Evolutionary conservation across 2,329 filamentous ascomycete species (phyloP).

Genomic region (Colletotrichum orbiculare): DNA sequence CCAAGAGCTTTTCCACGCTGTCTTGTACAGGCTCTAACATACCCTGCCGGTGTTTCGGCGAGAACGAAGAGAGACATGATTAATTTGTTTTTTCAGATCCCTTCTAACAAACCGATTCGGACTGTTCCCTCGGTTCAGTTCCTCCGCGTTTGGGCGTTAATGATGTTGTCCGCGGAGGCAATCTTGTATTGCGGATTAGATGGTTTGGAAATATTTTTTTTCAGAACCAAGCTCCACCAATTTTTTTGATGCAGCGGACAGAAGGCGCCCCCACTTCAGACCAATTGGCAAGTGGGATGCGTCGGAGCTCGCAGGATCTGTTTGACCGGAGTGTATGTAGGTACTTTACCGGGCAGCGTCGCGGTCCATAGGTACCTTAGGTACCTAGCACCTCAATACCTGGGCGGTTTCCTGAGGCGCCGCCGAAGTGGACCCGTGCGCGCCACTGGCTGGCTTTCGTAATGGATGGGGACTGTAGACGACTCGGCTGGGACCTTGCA

Average conservation of each 20-base stretch:
- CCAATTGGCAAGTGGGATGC: slow-evolving; percentile 37
- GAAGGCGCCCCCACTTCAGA: slow-evolving; percentile 21
- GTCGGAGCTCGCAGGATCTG: slow-evolving; percentile 35
- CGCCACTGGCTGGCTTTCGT: slow-evolving; percentile 17
- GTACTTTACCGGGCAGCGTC: no score
- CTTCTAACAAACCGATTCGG: slow-evolving; percentile 34
- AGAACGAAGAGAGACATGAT: slow-evolving; percentile 92
- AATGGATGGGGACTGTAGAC: slow-evolving; percentile 9
- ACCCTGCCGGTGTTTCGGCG: slow-evolving; percentile 89
- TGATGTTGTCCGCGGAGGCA: slow-evolving; percentile 49
- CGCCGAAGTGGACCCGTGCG: slow-evolving; percentile 10
- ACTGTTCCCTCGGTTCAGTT: slow-evolving; percentile 38
- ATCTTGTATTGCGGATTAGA: slow-evolving; percentile 41
- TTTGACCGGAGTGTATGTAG: slow-evolving; percentile 20
- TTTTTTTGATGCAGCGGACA: slow-evolving; percentile 49
- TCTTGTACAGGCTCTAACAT: slow-evolving; percentile 48
- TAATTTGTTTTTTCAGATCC: slow-evolving; percentile 40
- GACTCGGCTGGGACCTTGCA: slow-evolving; percentile 30
- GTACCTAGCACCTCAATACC: no score
- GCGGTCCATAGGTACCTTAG: no score
- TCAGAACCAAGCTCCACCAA: slow-evolving; percentile 52
- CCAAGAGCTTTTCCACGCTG: background rate
- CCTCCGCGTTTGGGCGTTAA: slow-evolving; percentile 51
- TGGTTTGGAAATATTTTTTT: slow-evolving; percentile 53
- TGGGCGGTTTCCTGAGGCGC: no score